Evolutionary conservation across 2,329 filamentous ascomycete genomes (phyloP), one percentile per base, ranked within the genome.

Genomic region (Conoideocrella luteorostrata): DNA sequence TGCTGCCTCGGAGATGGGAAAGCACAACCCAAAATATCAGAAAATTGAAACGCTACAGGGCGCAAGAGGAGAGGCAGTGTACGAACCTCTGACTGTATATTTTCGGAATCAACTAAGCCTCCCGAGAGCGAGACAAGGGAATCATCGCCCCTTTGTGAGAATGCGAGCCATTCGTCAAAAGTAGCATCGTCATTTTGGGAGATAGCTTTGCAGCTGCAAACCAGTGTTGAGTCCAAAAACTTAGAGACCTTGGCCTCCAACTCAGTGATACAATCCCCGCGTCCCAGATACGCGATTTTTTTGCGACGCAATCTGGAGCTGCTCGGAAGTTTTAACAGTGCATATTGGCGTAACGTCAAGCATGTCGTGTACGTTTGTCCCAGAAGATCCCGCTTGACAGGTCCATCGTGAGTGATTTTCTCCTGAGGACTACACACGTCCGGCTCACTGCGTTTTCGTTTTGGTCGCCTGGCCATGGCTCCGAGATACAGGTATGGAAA

Each of bases 181-280:
- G 76, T 70, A 34, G 65, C 59, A 24, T 69, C 66, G 52, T 59
- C 45, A 5, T 29, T 33, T 11, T 34, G 43, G 24, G 24, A 40
- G 17, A 43, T 43, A 6, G 58, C 51, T 17, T 65, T 61, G 26
- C 61, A 49, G 40, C 72, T 61, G 26, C 84, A 85, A 32, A 95
- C 74, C 13, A 93, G 61, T 1, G 80, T 82, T 2, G 72, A 74
- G 62, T 93, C 86, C 26, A 95, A 77, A 21, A 91, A 63, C 3
- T 59, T 58, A 4, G 69, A 71, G 10, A 90, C 58, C 23, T 60
- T 63, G 13, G 53, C 50, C 47, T 76, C 71, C 6, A 57, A 32
- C 7, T 64, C 62, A 18, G 48, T 41, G 17, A 45, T 17, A 5
- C 57, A 50, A 5, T 46, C 46, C 17, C 52, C 49, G 26, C 57